Evolutionary conservation across 1,284 basidiomycete genomes (phyloP), one percentile per base, ranked within the genome.

Genomic region (Cutaneotrichosporon arboriforme): DNA sequence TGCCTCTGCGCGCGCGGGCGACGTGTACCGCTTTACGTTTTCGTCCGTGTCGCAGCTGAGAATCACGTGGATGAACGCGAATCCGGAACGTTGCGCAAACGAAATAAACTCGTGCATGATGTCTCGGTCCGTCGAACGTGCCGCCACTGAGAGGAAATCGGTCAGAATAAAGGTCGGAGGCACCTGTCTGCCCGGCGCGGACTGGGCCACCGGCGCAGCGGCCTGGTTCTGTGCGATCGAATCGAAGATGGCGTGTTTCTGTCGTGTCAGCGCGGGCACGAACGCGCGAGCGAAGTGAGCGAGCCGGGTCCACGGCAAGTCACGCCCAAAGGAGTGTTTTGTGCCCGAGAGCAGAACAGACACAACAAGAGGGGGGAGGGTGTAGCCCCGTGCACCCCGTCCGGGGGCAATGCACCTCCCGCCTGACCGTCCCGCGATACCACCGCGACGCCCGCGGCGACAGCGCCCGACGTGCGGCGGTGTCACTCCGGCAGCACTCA

Each of bases 11-110:
- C 36, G 18, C 17, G n/a, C 46, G 14, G 48, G 22, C 33, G 34
- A 26, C 20, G 20, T 34, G 18, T 18, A 38, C n/a, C 20, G 46
- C 17, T 18, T 37, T 20, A 64, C 34, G 38, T 67, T 63, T 34
- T 46, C 52, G 18, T 54, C 39, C 7, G 60, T 64, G 18, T 49
- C 39, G 45, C 59, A 61, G 13, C 56, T 54, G 14, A 68, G 51
- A 26, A 68, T 51, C 34, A 68, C 37, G 51, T 66, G 64, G 43
- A 68, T 53, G 44, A 64, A 53, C 10, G 57, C 53, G n/a, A 63
- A 59, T 3, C 38, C 49, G 15, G 20, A 8, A 4, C 26, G 22
- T 20, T 39, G 45, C 8, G 56, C 56, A 13, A 58, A 51, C 9
- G 36, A 31, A 23, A 54, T 44, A 33, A 58, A 51, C 40, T 58